Conservation (phyloP, 1,284 basidiomycete species). For the Cryptococcus jaspeensis region DNA sequence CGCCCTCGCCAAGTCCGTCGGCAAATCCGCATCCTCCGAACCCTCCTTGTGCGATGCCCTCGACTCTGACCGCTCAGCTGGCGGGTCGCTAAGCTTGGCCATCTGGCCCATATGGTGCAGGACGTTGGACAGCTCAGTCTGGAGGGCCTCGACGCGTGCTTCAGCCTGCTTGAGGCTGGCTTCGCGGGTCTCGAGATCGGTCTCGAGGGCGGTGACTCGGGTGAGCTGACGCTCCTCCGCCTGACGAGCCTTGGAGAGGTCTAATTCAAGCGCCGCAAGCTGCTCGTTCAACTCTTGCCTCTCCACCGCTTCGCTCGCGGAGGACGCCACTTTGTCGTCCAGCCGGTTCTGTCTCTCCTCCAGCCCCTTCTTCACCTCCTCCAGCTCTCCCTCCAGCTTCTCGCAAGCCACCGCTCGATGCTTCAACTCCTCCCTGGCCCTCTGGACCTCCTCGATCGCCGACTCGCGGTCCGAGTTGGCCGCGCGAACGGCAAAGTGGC, state of each 20-base stretch:
- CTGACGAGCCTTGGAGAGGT: constrained; percentile 1
- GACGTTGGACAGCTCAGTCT: constrained; percentile 16
- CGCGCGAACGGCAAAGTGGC: constrained; percentile 63
- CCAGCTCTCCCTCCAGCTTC: constrained; percentile 15
- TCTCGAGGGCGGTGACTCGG: constrained; percentile 5
- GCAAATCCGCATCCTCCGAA: constrained; percentile 5
- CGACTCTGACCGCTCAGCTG: background rate
- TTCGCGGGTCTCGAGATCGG: constrained; percentile 1
- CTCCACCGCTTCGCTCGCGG: constrained; percentile 9
- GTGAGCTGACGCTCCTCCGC: background rate
- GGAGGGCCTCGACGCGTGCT: constrained; percentile 6
- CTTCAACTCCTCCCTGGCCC: constrained; percentile 19
- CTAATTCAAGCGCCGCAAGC: constrained; percentile 9
- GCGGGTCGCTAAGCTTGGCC: constrained; percentile 16
- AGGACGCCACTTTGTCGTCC: constrained; percentile 6
- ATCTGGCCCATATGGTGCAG: constrained; percentile 15
- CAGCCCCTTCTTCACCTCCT: constrained; percentile 1
- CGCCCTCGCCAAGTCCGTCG: constrained; percentile 8
- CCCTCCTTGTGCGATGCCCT: background rate
- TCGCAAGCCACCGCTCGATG: constrained; percentile 4
- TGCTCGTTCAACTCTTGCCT: background rate
- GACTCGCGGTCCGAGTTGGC: constrained; percentile 57
- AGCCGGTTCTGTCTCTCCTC: constrained; percentile 4
- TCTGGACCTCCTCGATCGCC: constrained; percentile 23
- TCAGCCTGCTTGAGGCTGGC: constrained; percentile 6